phyloP scores from a whole-genome alignment of 345 rosid species.

The Clausena lansium region DNA sequence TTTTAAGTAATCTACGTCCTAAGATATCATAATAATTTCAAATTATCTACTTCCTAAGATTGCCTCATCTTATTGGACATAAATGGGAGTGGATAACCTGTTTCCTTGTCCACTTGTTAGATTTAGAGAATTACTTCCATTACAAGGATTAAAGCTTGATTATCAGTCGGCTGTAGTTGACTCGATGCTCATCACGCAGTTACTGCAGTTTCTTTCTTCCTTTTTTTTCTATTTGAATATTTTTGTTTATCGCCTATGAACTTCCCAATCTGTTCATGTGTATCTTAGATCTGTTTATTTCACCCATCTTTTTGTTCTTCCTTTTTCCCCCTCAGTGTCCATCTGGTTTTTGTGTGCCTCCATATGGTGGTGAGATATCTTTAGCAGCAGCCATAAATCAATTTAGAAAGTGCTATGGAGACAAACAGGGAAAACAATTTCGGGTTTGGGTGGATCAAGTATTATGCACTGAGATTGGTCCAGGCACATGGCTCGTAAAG shows the following conservation, averaged over 20 bases:
- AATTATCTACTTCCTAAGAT: not conserved
- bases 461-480: conserved; percentile 46
- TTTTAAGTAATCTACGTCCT: not conserved
- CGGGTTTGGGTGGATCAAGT: conserved; percentile 85
- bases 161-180: not conserved
- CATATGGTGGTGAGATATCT: conserved; percentile 67
- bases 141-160: not conserved
- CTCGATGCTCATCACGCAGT: not conserved
- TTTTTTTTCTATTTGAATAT: not conserved
- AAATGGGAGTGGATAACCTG: not conserved
- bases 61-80: not conserved
- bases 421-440: conserved; percentile 68
- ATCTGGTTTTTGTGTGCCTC: conserved; percentile 54
- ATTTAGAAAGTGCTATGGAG: conserved; percentile 60
- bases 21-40: not conserved
- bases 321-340: conserved; percentile 45
- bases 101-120: not conserved
- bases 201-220: not conserved
- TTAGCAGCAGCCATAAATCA: conserved; percentile 50
- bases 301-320: not conserved
- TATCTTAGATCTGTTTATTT: not conserved
- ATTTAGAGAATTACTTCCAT: not conserved
- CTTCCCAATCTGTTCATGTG: not conserved
- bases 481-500: conserved; percentile 72
- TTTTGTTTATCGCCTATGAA: conserved; percentile 7